Evolutionary conservation across 176 grass and related monocot species (phyloP), one percentile per base, ranked within the genome.

Genomic region (Carex pumila): DNA sequence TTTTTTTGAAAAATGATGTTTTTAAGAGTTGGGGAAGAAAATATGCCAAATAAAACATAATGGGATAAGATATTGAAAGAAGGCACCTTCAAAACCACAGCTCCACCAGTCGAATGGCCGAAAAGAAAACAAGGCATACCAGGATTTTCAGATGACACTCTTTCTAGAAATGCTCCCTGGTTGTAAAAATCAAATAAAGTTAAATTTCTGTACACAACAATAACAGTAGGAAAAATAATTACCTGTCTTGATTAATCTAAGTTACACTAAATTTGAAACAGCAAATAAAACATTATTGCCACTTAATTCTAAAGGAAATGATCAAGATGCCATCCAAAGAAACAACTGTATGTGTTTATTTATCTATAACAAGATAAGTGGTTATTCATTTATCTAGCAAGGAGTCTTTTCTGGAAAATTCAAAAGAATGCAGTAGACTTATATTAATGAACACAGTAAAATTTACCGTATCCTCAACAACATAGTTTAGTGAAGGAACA

Each of bases 41-140:
- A 39, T 63, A 81, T 13, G 15, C 31, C 34, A 12, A 88, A 91
- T 52, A 71, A 5, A 47, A 1, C 61, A 64, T 68, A 65, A 3
- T 14, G 61, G 79, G 69, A 36, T 80, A 61, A 71, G n/a, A 67
- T 86, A 76, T 68, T 1, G 45, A 21, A 84, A 63, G 81, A 12
- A 10, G 75, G 52, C 84, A 95, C 96, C 91, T 99, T 99, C 21
- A 99, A 88, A 89, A 94, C 96, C 57, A 92, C 85, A 85, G 96
- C 93, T 80, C 96, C 96, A 30, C 96, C 96, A 31, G 96, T 99
- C 12, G 96, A 99, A 75, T 99, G 96, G 52, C 93, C 96, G 6
- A 99, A 91, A 72, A 99, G 96, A 86, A 99, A 95, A 90, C 96
- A 95, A 8, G 96, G 93, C 12, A 94, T 81, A 18, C 87, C 85